Base-by-base conservation (phyloP, 2,329 filamentous ascomycete species). In the Metarhizium rileyi region DNA sequence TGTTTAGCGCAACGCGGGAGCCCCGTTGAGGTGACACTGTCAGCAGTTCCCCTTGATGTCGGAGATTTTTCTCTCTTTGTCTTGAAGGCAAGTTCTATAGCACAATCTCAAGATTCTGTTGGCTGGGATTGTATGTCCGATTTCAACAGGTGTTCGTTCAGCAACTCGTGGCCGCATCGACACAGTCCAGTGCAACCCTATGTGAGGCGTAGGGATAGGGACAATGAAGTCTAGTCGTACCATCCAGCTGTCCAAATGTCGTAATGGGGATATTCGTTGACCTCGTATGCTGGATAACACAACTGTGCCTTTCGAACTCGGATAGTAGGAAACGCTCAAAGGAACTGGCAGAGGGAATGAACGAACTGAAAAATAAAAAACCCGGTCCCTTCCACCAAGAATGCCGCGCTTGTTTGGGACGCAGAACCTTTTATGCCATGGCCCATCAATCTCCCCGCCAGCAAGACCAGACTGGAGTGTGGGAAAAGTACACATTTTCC, bases 371-470 rank as follows among this genome's bases (percentile, higher is more conserved):
- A 18, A 18, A 38, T 14, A n/a, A n/a, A n/a, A n/a, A n/a, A n/a
- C n/a, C n/a, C n/a, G n/a, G 9, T 25, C 10, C 38, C 8, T 12
- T 25, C 22, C 6, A 5, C 18, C 20, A 18, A 42, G 20, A 42
- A 14, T n/a, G 18, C 20, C 10, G 30, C 48, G 30, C 41, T 35
- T 20, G 33, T 22, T 25, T 43, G 48, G 35, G 33, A 35, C 48
- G 36, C 36, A 45, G 35, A 50, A 50, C 44, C 50, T 52, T 53
- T 47, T 53, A 53, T 52, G 50, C 27, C 46, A 36, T 42, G 23
- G 12, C n/a, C 36, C 38, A 42, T 30, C 10, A 9, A 9, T 27
- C 16, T 14, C 33, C 12, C 23, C 20, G 33, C 28, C 44, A n/a
- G 22, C 44, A 35, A 26, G 20, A 46, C 18, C 10, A 46, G 30